These are phyloP conservation scores for Geranomyces variabilis DNA, from an alignment of 192 early-diverging fungal species.

Conservation along the genomic window DNA sequence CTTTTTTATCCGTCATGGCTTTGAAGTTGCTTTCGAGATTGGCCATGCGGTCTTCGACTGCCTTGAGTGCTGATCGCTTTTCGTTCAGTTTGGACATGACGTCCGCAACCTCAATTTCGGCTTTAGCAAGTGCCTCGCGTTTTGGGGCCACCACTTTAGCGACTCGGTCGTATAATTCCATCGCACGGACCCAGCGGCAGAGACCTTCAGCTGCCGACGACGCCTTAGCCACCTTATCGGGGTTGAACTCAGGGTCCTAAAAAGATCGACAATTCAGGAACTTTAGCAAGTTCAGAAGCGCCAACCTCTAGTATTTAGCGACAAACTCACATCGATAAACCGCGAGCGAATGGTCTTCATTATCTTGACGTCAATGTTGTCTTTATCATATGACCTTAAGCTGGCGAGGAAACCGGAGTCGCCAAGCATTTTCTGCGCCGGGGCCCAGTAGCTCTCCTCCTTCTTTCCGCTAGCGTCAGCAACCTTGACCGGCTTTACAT, in stretches of 20 bases:
- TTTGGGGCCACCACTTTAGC: conserved; percentile 69
- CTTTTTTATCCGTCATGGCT: conserved; percentile 61
- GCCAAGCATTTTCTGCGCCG: conserved; percentile 58
- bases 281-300: no score
- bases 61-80: conserved; percentile 60
- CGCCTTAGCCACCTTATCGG: conserved; percentile 63
- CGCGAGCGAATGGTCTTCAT: conserved; percentile 64
- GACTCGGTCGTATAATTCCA: conserved; percentile 63
- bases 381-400: conserved; percentile 62
- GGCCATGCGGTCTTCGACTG: conserved; percentile 62
- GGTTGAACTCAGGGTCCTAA: conserved; percentile 62
- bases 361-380: conserved; percentile 57
- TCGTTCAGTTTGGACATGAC: conserved; percentile 61
- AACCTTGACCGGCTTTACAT: conserved; percentile 65
- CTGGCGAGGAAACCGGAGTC: conserved; percentile 60
- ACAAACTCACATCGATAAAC: conserved; percentile 50
- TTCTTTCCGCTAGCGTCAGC: conserved; percentile 65
- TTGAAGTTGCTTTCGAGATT: conserved; percentile 59
- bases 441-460: conserved; percentile 62
- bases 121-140: conserved; percentile 55
- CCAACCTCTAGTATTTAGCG: no score
- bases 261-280: no score
- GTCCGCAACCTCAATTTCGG: conserved; percentile 56
- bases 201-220: conserved; percentile 66
- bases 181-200: conserved; percentile 63